Conservation (phyloP, 176 grass and related monocot species). For the Carex kokanica region DNA sequence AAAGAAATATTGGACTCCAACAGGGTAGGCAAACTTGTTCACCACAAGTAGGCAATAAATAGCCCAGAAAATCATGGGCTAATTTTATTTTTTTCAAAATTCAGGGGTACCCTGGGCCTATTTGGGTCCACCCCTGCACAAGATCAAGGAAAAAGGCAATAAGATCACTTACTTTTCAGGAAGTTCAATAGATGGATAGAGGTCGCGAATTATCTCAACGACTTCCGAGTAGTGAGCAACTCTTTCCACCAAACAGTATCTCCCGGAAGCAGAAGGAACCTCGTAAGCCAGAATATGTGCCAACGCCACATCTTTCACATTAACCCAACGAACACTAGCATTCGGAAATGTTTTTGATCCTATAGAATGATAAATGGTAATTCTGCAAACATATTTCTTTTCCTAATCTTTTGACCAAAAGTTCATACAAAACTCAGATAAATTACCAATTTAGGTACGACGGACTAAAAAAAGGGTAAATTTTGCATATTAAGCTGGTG, state of each 20-base stretch:
- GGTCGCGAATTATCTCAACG: conserved; percentile 29
- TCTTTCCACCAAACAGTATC: conserved; percentile 39
- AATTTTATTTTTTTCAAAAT: no score
- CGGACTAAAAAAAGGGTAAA: background rate
- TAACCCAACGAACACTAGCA: conserved; percentile 26
- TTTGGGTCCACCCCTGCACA: no score
- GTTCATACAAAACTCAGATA: background rate
- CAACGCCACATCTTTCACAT: conserved; percentile 36
- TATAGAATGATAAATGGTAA: background rate
- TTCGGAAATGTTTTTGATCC: conserved; percentile 29
- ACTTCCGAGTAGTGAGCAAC: conserved; percentile 31
- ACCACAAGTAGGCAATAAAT: no score
- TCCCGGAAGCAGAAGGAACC: conserved; percentile 27
- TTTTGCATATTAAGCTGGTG: background rate
- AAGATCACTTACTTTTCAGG: conserved; percentile 28
- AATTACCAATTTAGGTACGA: background rate
- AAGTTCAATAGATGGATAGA: conserved; percentile 28
- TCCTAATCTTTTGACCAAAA: background rate
- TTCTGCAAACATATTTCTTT: background rate
- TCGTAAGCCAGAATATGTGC: conserved; percentile 38
- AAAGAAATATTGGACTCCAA: no score
- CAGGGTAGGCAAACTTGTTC: no score
- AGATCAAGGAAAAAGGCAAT: background rate
- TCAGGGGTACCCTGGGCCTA: no score
- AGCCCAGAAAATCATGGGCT: no score